phyloP scores from a whole-genome alignment of 441 rosid genomes.

The Erodium texanum region DNA sequence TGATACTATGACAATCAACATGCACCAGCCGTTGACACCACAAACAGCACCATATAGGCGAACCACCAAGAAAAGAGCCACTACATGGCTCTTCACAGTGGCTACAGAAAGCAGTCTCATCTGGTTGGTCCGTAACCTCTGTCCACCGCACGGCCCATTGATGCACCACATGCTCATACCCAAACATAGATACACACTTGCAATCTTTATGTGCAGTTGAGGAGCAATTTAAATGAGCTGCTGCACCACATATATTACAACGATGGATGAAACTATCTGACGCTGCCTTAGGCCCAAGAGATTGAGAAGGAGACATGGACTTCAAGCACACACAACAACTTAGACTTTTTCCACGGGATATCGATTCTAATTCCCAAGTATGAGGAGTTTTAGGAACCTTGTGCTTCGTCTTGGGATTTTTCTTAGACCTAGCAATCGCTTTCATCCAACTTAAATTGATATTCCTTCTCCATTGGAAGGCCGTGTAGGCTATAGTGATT shows the following conservation, averaged over 20 bases:
- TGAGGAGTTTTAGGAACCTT: conserved; percentile 63
- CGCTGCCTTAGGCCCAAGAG: conserved; percentile 43
- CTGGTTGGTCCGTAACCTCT: conserved; percentile 70
- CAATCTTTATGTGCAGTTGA: conserved; percentile 68
- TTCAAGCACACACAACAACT: conserved; percentile 85
- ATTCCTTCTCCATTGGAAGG: conserved; percentile 93
- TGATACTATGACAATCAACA: conserved; percentile 74
- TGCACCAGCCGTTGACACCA: conserved; percentile 97
- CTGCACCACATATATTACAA: conserved; percentile 78
- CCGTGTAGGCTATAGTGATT: conserved; percentile 72
- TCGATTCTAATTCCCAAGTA: conserved; percentile 55
- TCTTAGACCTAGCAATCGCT: conserved; percentile 89
- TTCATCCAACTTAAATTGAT: conserved; percentile 86
- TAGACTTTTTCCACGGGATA: conserved; percentile 65
- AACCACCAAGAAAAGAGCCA: conserved; percentile 88
- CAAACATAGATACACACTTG: conserved; percentile 78
- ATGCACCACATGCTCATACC: conserved; percentile 64
- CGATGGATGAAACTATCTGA: conserved; percentile 52
- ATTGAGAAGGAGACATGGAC: conserved; percentile 64
- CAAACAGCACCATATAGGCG: conserved; percentile 98
- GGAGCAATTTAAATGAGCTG: conserved; percentile 69
- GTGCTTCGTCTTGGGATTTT: conserved; percentile 71
- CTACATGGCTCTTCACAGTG: conserved; percentile 85
- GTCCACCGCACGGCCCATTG: conserved; percentile 96
- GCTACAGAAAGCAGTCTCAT: conserved; percentile 71